Base-by-base conservation (phyloP, 2,329 filamentous ascomycete species). In the Clonostachys rosea region DNA sequence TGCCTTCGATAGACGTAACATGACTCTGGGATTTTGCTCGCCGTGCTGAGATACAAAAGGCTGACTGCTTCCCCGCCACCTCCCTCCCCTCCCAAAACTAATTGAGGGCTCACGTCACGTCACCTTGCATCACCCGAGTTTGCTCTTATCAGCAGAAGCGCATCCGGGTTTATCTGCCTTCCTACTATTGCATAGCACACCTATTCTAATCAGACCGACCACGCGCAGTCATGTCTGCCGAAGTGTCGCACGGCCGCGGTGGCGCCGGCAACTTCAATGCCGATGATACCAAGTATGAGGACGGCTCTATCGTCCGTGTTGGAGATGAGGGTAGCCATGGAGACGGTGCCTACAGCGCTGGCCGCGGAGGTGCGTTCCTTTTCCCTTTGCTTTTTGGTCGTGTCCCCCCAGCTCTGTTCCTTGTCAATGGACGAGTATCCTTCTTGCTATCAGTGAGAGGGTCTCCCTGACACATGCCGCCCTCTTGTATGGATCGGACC, bases 211-310 rank as follows among this genome's bases (percentile, higher is more conserved):
- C 35, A 8, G 11, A n/a, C 7, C 14, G 16, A 16, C 24, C 10
- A 24, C 34, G 17, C 34, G n/a, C 41, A n/a, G 50, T 30, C 40
- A 69, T 68, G 65, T 45, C 63, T 2, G 45, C 66, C 45, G 77
- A 81, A 59, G 74, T 81, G 45, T 82, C 79, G 14, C 79, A 83
- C 66, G 79, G 79, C 55, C 76, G 79, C 52, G 79, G 79, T 50
- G 79, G 79, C 55, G 78, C 76, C 17, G 81, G 81, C 57, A 84
- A 84, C 64, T 81, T 84, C 63, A 73, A 70, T 52, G 61, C 66
- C 34, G 81, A 84, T 59, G 62, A 74, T 50, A 83, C 79, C 36
- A 57, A 73, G 54, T 86, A 86, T 59, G 73, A 74, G 51, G 82
- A 86, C 53, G 82, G 81, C 55, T 78, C 80, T 52, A 78, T 86